Percentiles rank a stretch among this genome's conserved stretches.
phyloP scores from a whole-genome alignment of 768 basidiomycete species.

The Tricholoma sp. region DNA sequence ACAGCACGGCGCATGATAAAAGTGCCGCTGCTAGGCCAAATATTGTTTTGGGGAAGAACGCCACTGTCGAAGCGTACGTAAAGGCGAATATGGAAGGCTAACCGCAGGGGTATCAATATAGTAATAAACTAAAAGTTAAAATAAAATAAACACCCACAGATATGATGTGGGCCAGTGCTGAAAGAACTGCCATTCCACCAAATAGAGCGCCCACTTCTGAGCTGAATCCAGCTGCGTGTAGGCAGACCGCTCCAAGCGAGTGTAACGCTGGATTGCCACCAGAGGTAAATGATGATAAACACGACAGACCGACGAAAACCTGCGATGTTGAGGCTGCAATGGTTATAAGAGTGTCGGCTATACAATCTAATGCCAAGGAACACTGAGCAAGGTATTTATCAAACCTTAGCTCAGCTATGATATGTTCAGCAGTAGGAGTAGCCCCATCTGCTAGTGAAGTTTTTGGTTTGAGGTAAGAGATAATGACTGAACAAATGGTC shows the following conservation, averaged over 20 bases:
- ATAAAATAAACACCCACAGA: constrained; percentile 30
- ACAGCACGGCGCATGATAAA: constrained; percentile 41
- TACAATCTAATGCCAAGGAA: constrained; percentile 63
- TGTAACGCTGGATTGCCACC: constrained; percentile 67
- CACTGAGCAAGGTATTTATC: constrained; percentile 61
- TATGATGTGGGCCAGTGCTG: constrained; percentile 62
- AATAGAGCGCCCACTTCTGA: constrained; percentile 58
- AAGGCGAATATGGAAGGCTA: constrained; percentile 68
- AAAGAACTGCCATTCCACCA: constrained; percentile 65
- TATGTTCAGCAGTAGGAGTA: constrained; percentile 32
- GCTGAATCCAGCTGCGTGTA: constrained; percentile 46
- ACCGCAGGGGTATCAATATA: background rate
- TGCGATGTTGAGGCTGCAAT: constrained; percentile 47
- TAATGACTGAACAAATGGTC: constrained; percentile 39
- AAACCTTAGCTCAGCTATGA: constrained; percentile 59
- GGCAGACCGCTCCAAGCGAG: constrained; percentile 64
- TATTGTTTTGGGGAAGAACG: constrained; percentile 60
- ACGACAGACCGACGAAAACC: constrained; percentile 53
- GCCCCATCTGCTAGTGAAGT: constrained; percentile 20
- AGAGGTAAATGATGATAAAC: constrained; percentile 58
- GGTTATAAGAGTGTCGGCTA: constrained; percentile 59
- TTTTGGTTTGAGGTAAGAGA: constrained; percentile 57
- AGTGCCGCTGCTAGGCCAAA: constrained; percentile 57
- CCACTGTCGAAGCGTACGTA: constrained; percentile 62
- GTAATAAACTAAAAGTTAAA: background rate